These are phyloP conservation scores for Pyrenophora teres DNA, from an alignment of 2,329 filamentous ascomycete genomes.

Conservation along the genomic window DNA sequence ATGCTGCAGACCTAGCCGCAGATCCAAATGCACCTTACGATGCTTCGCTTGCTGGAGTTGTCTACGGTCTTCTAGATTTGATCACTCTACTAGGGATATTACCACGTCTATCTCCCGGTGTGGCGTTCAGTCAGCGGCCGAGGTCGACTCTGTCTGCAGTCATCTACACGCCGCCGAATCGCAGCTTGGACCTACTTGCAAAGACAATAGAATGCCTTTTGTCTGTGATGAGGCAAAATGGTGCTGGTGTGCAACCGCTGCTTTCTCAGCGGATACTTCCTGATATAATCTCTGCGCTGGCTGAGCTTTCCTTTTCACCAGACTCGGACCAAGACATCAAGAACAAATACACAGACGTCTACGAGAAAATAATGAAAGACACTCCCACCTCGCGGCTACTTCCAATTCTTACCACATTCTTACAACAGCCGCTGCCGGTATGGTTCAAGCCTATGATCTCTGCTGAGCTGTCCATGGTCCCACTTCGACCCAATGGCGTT, in stretches of 20 bases:
- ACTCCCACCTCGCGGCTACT: conserved; percentile 61
- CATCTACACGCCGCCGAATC: conserved; percentile 13
- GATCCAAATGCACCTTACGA: conserved; percentile 46
- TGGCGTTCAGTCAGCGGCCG: conserved; percentile 42
- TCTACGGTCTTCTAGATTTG: conserved; percentile 48
- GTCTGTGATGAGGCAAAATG: conserved; percentile 32
- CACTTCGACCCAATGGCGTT: conserved; percentile 66
- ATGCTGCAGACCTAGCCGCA: conserved; percentile 38
- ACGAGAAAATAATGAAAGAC: conserved; percentile 24
- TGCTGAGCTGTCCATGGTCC: conserved; percentile 63
- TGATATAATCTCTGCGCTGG: conserved; percentile 43
- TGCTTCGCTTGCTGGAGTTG: conserved; percentile 43
- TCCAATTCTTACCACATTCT: conserved; percentile 64
- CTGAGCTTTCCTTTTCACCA: conserved; percentile 44
- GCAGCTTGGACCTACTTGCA: conserved; percentile 19
- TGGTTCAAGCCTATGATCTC: conserved; percentile 66
- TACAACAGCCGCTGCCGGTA: conserved; percentile 64
- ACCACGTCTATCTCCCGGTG: conserved; percentile 41
- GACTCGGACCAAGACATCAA: conserved; percentile 11
- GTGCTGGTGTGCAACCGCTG: conserved; percentile 43
- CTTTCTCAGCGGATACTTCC: conserved; percentile 41
- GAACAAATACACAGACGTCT: conserved; percentile 22
- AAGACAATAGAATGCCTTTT: conserved; percentile 25
- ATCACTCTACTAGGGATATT: conserved; percentile 41
- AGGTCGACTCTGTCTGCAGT: conserved; percentile 37